Percentiles rank a stretch among this genome's conserved stretches.
Conservation (phyloP, 768 basidiomycete genomes). For the Tubosaeta sp. region DNA sequence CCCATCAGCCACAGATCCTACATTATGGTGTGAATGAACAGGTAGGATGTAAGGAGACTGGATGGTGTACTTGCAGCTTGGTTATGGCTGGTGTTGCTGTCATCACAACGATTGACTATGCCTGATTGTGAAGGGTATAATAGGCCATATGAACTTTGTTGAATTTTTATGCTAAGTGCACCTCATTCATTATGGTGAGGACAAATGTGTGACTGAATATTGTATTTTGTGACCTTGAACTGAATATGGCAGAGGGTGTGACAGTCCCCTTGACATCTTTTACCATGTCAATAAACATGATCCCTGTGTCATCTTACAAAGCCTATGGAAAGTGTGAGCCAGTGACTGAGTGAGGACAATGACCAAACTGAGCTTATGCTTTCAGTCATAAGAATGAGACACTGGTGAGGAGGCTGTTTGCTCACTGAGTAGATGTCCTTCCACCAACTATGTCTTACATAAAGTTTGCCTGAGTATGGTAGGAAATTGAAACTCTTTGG, state of each 20-base stretch:
- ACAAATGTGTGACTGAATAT: background rate
- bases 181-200: conserved; percentile 1
- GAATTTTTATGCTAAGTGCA: background rate
- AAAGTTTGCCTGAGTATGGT: background rate
- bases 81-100: conserved; percentile 4
- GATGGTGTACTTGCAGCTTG: conserved; percentile 2
- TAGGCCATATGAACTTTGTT: conserved; percentile 1
- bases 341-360: background rate
- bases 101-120: background rate
- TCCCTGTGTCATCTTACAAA: background rate
- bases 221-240: background rate
- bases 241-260: background rate
- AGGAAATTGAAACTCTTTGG: background rate
- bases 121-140: background rate
- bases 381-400: background rate
- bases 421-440: background rate
- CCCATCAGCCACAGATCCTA: conserved; percentile 10
- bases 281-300: background rate
- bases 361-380: background rate
- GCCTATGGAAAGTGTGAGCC: background rate
- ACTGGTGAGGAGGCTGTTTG: background rate
- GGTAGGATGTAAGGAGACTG: too few relatives aligned
- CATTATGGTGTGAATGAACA: background rate
- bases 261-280: background rate
- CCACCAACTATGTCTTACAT: background rate